A percentile compares a stretch with the other conserved stretches of the same genome.
phyloP scores from a whole-genome alignment of 2,329 filamentous ascomycete species.

The Cordyceps fumosorosea region DNA sequence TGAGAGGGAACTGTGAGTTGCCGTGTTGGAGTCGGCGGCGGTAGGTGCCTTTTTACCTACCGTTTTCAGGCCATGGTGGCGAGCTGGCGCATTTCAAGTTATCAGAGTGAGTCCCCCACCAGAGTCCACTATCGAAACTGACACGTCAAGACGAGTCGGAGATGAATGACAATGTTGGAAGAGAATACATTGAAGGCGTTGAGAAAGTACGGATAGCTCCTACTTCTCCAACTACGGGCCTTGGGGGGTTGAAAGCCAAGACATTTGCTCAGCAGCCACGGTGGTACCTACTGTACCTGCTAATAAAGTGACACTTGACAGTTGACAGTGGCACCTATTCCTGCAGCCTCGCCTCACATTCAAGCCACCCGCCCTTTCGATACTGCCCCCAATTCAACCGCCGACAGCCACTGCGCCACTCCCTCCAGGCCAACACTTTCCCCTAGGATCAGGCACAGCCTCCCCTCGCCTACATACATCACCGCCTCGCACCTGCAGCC shows the following conservation, averaged over 20 bases:
- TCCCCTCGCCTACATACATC: neutral
- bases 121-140: neutral
- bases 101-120: too few species aligned
- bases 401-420: neutral
- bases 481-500: neutral
- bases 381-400: neutral
- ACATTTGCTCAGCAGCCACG: too few species aligned
- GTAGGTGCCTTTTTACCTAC: neutral
- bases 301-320: too few species aligned
- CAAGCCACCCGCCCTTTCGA: neutral
- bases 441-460: neutral
- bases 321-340: neutral
- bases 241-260: too few species aligned
- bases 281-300: too few species aligned
- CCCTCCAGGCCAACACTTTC: too few species aligned
- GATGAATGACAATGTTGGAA: neutral
- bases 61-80: neutral
- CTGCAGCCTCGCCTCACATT: conserved; percentile 4
- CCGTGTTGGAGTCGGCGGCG: neutral
- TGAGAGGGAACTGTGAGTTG: neutral
- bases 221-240: too few species aligned
- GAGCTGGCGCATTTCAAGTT: neutral
- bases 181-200: too few species aligned
- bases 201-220: too few species aligned
- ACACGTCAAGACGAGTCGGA: neutral